These are phyloP conservation scores for Hypoxylon intermedium DNA, from an alignment of 495 filamentous ascomycete species.

Conservation along the genomic window DNA sequence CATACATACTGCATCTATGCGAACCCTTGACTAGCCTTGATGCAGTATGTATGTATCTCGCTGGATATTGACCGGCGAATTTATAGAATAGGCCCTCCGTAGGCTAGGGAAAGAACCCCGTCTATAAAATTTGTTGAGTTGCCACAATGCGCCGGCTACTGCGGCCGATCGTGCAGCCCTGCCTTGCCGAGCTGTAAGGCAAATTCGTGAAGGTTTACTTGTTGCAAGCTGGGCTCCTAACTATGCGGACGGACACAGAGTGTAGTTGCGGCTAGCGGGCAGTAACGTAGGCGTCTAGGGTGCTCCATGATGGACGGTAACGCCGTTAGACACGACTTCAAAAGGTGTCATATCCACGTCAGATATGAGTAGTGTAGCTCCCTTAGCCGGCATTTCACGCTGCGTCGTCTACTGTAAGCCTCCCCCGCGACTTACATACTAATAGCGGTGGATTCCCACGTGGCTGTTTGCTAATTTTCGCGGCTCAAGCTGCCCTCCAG, in stretches of 20 bases:
- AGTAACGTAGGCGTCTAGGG: slow-evolving; percentile 2
- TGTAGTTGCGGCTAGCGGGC: slow-evolving; percentile 3
- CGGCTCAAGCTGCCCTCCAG: slow-evolving; percentile 23
- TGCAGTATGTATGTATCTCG: slow-evolving; percentile 18
- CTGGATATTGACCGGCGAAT: no score
- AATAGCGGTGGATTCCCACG: slow-evolving; percentile 26
- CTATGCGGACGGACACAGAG: not conserved
- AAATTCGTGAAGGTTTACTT: not conserved
- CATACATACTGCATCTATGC: no score
- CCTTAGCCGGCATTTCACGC: slow-evolving; percentile 15
- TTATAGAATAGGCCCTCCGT: not conserved
- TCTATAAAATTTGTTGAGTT: slow-evolving; percentile 6
- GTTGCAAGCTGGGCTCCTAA: not conserved
- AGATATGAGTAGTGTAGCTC: slow-evolving; percentile 16
- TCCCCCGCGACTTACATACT: slow-evolving; percentile 28
- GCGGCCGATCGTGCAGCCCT: slow-evolving; percentile 28
- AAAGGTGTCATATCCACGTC: slow-evolving; percentile 29
- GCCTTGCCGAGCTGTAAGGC: slow-evolving; percentile 5
- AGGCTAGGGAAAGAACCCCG: no score
- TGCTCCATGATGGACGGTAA: slow-evolving; percentile 7
- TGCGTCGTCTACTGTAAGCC: slow-evolving; percentile 21
- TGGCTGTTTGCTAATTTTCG: slow-evolving; percentile 21
- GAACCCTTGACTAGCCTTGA: slow-evolving; percentile 19
- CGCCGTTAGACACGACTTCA: slow-evolving; percentile 15
- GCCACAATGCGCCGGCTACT: slow-evolving; percentile 23